These are phyloP conservation scores for Rhodomyrtus psidioides DNA, from an alignment of 441 rosid species.

Conservation along the genomic window DNA sequence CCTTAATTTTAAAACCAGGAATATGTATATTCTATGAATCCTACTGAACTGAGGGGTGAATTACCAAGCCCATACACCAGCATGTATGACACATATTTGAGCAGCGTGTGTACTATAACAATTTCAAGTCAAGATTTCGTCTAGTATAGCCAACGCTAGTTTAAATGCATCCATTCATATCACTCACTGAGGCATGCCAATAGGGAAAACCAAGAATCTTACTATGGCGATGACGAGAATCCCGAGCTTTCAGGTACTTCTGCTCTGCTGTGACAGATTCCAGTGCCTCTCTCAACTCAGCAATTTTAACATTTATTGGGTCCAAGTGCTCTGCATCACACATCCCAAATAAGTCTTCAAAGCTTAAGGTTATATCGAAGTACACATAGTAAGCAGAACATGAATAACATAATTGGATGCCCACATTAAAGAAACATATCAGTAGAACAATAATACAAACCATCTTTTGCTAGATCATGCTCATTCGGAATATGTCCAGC, in stretches of 20 bases:
- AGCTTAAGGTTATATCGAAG: not conserved
- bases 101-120: not conserved
- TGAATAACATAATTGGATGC: not conserved
- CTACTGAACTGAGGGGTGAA: not conserved
- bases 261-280: slow-evolving; percentile 88
- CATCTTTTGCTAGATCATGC: slow-evolving; percentile 84
- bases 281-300: slow-evolving; percentile 90
- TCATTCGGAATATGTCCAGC: slow-evolving; percentile 91
- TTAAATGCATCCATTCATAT: not conserved
- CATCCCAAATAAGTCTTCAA: not conserved
- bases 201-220: slow-evolving; percentile 12
- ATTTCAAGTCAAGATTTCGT: not conserved
- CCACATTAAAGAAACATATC: not conserved
- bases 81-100: not conserved
- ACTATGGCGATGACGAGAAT: slow-evolving; percentile 83
- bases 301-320: slow-evolving; percentile 91
- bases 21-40: not conserved
- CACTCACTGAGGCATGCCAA: not conserved
- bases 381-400: not conserved
- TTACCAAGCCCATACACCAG: not conserved
- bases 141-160: not conserved
- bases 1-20: not conserved
- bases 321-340: slow-evolving; percentile 74
- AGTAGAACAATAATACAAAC: slow-evolving; percentile 17
- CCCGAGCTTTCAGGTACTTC: slow-evolving; percentile 90